Conservation (phyloP, 73 alveolate species). For the Tetrahymena thermophila region DNA sequence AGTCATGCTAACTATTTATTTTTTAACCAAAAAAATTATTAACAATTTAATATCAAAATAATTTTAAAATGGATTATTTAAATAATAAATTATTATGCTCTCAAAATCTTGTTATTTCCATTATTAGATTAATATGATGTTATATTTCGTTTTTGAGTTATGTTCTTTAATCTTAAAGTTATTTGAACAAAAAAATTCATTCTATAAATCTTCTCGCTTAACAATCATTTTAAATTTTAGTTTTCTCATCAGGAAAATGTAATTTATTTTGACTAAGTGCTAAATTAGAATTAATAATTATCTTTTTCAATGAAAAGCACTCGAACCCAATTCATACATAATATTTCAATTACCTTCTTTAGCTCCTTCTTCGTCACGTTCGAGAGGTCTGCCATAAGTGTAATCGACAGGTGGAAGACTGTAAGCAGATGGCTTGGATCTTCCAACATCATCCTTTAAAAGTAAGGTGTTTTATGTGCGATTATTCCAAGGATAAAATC, state of each 20-base stretch:
- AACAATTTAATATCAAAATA: not conserved
- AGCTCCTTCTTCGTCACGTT: constrained; percentile 76
- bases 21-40: not conserved
- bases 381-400: constrained; percentile 68
- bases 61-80: not conserved
- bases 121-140: too few relatives aligned
- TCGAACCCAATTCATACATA: not conserved
- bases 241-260: not conserved
- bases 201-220: not conserved
- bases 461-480: constrained; percentile 52
- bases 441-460: constrained; percentile 82
- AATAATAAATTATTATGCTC: not conserved
- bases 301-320: not conserved
- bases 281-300: too few relatives aligned
- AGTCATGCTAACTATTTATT: constrained; percentile 43
- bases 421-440: constrained; percentile 63
- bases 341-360: constrained; percentile 37
- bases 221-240: too few relatives aligned
- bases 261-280: not conserved
- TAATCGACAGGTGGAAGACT: constrained; percentile 68
- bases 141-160: not conserved
- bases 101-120: too few relatives aligned
- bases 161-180: not conserved
- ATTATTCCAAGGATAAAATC: not conserved
- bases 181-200: not conserved